phyloP scores from a whole-genome alignment of 129 eudicot species.

The Centaurea solstitialis region DNA sequence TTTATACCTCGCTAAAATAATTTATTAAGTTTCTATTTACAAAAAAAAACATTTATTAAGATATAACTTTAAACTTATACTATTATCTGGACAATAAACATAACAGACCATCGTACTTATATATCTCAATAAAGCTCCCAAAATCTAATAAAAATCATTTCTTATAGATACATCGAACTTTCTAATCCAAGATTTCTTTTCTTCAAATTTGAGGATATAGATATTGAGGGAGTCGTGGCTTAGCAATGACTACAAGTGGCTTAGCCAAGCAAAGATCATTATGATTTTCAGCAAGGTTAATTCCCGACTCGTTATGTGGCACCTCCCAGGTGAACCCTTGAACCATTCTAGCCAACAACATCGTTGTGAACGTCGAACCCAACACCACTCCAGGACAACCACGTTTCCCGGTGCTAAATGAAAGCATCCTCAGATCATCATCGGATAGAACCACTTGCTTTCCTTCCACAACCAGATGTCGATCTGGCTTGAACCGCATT shows the following conservation, averaged over 20 bases:
- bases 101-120: not conserved
- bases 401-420: conserved; percentile 32
- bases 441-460: conserved; percentile 19
- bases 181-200: not conserved
- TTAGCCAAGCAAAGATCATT: not conserved
- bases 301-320: not conserved
- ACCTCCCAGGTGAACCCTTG: not conserved
- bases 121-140: not conserved
- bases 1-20: too few relatives aligned
- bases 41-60: too few relatives aligned
- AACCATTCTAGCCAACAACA: conserved; percentile 1
- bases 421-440: conserved; percentile 11
- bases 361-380: conserved; percentile 8
- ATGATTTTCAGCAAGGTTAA: not conserved
- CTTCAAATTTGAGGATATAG: not conserved
- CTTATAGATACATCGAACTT: too few relatives aligned
- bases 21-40: too few relatives aligned
- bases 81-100: not conserved
- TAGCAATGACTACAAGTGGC: not conserved
- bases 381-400: conserved; percentile 26
- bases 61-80: too few relatives aligned
- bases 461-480: conserved; percentile 22
- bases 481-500: conserved; percentile 21
- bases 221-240: not conserved
- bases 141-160: not conserved